phyloP scores from a whole-genome alignment of 2,329 filamentous ascomycete genomes.

The Botrytis medusae region DNA sequence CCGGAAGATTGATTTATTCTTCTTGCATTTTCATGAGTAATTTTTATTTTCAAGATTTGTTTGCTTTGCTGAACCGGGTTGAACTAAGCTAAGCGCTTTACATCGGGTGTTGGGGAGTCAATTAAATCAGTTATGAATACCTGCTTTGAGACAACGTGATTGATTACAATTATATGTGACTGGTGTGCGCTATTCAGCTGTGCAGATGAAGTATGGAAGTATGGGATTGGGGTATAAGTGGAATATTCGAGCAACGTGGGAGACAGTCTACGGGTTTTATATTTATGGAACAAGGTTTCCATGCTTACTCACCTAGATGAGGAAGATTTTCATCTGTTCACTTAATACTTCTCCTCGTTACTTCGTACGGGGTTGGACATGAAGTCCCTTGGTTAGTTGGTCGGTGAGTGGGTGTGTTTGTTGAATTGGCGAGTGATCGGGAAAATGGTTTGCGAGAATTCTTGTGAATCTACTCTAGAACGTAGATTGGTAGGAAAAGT shows the following conservation, averaged over 20 bases:
- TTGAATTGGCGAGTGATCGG: neutral
- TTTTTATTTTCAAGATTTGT: neutral
- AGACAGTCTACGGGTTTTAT: neutral
- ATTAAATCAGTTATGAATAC: neutral
- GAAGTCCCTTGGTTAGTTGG: neutral
- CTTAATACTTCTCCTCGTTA: neutral
- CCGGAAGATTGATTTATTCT: neutral
- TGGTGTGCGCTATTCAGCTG: neutral
- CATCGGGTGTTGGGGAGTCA: slow-evolving; percentile 12
- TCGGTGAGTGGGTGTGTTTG: too few species aligned
- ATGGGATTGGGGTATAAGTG: neutral
- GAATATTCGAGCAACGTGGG: neutral
- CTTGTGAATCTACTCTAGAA: neutral
- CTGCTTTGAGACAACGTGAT: neutral
- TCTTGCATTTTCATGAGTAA: neutral
- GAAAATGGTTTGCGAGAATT: neutral
- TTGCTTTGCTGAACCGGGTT: neutral
- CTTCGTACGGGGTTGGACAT: neutral
- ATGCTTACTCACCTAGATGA: neutral
- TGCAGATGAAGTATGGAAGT: neutral
- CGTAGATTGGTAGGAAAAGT: neutral
- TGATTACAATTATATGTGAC: neutral
- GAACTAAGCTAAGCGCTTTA: slow-evolving; percentile 8
- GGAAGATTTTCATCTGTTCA: neutral
- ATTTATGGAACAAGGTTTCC: neutral